Percentiles rank a stretch among this genome's conserved stretches.
Evolutionary conservation across 306 rosid genomes (phyloP).

Genomic region (Pueraria montana): DNA sequence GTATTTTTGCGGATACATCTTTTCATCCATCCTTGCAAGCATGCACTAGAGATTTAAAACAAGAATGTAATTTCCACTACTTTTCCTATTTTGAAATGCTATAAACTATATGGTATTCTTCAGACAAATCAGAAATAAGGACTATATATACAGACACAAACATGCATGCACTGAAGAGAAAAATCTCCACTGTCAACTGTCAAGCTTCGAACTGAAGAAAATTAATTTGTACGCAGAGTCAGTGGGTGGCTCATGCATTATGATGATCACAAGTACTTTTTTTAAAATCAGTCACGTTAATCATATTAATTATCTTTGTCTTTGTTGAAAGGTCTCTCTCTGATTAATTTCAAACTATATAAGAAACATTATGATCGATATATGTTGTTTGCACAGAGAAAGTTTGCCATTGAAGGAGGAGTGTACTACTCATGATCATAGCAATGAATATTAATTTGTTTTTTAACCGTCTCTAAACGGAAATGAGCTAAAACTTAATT

Average conservation of each 20-base stretch:
- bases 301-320: background rate
- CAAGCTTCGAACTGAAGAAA: constrained; percentile 7
- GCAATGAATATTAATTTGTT: background rate
- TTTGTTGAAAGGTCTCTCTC: background rate
- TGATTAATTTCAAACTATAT: background rate
- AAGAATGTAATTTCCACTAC: background rate
- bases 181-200: background rate
- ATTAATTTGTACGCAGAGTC: constrained; percentile 24
- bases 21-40: background rate
- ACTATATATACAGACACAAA: background rate
- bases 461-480: background rate
- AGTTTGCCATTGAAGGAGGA: background rate
- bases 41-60: background rate
- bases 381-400: constrained; percentile 22
- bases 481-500: background rate
- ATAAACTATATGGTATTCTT: background rate
- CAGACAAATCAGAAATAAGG: constrained; percentile 1
- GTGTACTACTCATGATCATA: background rate
- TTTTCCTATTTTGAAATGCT: background rate
- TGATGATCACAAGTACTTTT: constrained; percentile 19
- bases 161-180: constrained; percentile 25
- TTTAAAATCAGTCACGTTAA: background rate
- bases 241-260: background rate
- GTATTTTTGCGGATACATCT: background rate
- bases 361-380: background rate